A percentile compares a stretch with the other conserved stretches of the same genome.
phyloP scores from a whole-genome alignment of 1,284 basidiomycete species.

The Tilletia caries region DNA sequence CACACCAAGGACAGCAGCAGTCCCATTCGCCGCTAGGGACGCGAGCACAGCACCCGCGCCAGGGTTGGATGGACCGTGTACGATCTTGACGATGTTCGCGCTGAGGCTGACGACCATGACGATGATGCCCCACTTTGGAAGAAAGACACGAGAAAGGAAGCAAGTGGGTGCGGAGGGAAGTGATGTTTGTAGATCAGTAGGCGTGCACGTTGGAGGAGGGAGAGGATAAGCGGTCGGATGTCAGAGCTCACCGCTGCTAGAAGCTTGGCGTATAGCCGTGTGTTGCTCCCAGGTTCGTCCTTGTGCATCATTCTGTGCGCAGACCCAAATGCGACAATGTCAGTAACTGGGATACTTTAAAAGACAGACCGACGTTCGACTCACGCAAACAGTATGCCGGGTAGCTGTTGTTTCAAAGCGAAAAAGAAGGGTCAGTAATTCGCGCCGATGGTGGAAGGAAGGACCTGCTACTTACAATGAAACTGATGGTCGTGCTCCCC shows the following conservation, averaged over 20 bases:
- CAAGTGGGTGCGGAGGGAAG: too few species aligned
- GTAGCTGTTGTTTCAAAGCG: conserved; percentile 56
- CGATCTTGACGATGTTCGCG: conserved; percentile 41
- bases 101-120: conserved; percentile 37
- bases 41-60: neutral
- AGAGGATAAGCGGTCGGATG: too few species aligned
- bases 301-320: conserved; percentile 22
- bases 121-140: conserved; percentile 29
- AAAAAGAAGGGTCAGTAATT: neutral
- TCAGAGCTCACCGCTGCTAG: neutral
- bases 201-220: too few species aligned
- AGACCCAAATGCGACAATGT: neutral
- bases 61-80: conserved; percentile 17
- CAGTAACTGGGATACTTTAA: neutral
- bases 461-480: conserved; percentile 69
- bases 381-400: conserved; percentile 60
- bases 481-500: conserved; percentile 91
- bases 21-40: neutral
- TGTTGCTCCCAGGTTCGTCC: conserved; percentile 25
- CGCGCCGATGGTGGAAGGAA: neutral
- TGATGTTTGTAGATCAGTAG: too few species aligned
- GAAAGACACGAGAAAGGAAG: neutral
- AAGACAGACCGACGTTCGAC: conserved; percentile 14
- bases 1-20: neutral
- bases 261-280: conserved; percentile 19